Evolutionary conservation across 495 filamentous ascomycete genomes (phyloP).

Genomic region (Penicillium bialowiezense): DNA sequence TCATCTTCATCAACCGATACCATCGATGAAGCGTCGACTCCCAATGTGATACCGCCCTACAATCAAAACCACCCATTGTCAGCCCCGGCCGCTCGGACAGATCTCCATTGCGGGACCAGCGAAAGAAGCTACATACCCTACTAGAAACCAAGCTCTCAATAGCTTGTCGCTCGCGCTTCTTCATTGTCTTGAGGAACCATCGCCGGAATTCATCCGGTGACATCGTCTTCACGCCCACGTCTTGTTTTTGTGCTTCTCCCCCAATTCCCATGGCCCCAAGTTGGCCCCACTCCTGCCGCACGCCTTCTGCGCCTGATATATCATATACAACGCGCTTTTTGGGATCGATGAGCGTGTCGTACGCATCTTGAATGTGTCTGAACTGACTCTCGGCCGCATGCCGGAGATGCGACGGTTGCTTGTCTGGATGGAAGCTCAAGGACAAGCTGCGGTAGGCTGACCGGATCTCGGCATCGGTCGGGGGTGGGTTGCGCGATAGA

Average conservation of each 20-base stretch:
- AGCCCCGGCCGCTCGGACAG: conserved; percentile 2
- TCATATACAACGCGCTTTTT: conserved; percentile 56
- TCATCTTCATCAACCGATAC: conserved; percentile 31
- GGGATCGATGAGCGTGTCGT: conserved; percentile 54
- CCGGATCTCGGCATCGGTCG: conserved; percentile 49
- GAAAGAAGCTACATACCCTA: conserved; percentile 32
- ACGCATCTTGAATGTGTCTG: conserved; percentile 47
- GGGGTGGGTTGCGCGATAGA: conserved; percentile 40
- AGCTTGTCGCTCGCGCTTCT: conserved; percentile 37
- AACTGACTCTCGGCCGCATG: conserved; percentile 49
- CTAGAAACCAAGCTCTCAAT: conserved; percentile 44
- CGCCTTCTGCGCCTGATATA: conserved; percentile 43
- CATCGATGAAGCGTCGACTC: conserved; percentile 40
- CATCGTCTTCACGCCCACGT: conserved; percentile 45
- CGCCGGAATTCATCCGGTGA: conserved; percentile 45
- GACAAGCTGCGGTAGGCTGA: conserved; percentile 51
- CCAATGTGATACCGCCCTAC: conserved; percentile 36
- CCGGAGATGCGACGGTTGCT: conserved; percentile 48
- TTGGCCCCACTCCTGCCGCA: conserved; percentile 41
- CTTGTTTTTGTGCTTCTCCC: conserved; percentile 26
- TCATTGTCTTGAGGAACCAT: conserved; percentile 50
- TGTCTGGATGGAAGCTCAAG: conserved; percentile 59
- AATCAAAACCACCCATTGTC: conserved; percentile 3
- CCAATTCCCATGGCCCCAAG: conserved; percentile 32
- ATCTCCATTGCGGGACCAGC: neutral